Evolutionary conservation across 345 rosid species (phyloP).

Genomic region (Eucalyptus brandiana): DNA sequence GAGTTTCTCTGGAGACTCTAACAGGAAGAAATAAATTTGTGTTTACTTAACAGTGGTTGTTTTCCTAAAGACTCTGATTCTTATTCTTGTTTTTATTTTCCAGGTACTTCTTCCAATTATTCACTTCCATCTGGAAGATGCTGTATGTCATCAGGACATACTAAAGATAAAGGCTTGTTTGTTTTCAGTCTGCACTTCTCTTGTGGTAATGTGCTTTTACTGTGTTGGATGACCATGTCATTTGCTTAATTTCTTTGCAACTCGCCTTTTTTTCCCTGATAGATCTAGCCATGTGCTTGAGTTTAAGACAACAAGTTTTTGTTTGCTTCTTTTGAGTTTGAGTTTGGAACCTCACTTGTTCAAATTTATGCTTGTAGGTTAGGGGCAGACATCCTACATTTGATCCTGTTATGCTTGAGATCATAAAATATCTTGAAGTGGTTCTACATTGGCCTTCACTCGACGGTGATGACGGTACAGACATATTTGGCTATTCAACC

Average conservation of each 20-base stretch:
- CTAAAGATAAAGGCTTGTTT: constrained; percentile 68
- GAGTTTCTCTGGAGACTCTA: neutral
- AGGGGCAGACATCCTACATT: constrained; percentile 47
- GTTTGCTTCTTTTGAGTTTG: neutral
- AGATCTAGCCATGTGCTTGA: neutral
- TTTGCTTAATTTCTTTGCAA: neutral
- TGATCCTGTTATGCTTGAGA: constrained; percentile 32
- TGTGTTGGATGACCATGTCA: neutral
- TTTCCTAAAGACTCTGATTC: neutral
- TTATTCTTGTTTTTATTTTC: neutral
- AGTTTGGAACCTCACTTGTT: neutral
- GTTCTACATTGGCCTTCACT: constrained; percentile 69
- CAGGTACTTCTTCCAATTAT: constrained; percentile 75
- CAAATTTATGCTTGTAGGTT: constrained; percentile 22
- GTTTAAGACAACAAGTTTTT: neutral
- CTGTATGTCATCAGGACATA: constrained; percentile 26
- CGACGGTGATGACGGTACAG: constrained; percentile 55
- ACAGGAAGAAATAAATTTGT: neutral
- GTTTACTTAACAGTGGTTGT: neutral
- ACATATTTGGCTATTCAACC: neutral
- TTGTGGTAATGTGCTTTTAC: constrained; percentile 38
- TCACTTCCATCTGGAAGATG: constrained; percentile 32
- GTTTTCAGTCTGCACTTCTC: constrained; percentile 73
- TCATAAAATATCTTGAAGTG: constrained; percentile 36
- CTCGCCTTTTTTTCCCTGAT: neutral